phyloP scores from a whole-genome alignment of 2,329 filamentous ascomycete genomes.

The Scedosporium minutisporum region DNA sequence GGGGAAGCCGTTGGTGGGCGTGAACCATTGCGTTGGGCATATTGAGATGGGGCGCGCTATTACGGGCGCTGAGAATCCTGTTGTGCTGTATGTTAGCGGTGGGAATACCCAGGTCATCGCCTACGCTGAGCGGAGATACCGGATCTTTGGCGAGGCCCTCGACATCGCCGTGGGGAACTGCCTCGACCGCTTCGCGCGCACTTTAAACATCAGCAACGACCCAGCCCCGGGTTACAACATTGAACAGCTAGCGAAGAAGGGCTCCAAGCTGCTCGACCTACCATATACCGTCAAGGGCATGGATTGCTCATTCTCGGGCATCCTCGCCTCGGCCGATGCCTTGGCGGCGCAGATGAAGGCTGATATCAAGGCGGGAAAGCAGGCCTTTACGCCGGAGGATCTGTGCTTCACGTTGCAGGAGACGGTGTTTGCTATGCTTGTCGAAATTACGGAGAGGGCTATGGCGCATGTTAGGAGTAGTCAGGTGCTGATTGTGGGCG shows the following conservation, averaged over 20 bases:
- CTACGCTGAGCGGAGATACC: slow-evolving; percentile 87
- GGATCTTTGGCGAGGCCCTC: slow-evolving; percentile 95
- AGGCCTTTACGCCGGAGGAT: slow-evolving; percentile 66
- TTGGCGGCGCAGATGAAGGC: slow-evolving; percentile 58
- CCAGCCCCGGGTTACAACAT: slow-evolving; percentile 97
- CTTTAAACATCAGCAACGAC: slow-evolving; percentile 85
- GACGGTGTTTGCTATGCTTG: slow-evolving; percentile 91
- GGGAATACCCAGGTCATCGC: slow-evolving; percentile 98
- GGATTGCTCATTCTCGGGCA: slow-evolving; percentile 94
- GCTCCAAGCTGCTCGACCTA: slow-evolving; percentile 67
- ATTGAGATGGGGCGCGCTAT: slow-evolving; percentile 97
- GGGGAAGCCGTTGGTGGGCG: slow-evolving; percentile 80
- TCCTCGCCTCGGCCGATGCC: slow-evolving; percentile 73
- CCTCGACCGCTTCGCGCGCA: slow-evolving; percentile 88
- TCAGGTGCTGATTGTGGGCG: slow-evolving; percentile 90
- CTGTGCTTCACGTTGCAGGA: slow-evolving; percentile 93
- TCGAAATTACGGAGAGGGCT: slow-evolving; percentile 94
- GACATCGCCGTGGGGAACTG: slow-evolving; percentile 98
- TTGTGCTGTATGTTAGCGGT: slow-evolving; percentile 90
- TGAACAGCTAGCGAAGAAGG: slow-evolving; percentile 77
- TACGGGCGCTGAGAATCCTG: slow-evolving; percentile 81
- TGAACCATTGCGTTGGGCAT: slow-evolving; percentile 97
- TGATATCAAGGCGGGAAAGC: slow-evolving; percentile 36
- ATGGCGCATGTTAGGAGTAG: slow-evolving; percentile 93
- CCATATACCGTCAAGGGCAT: slow-evolving; percentile 98